Percentiles rank a stretch among this genome's conserved stretches.
Evolutionary conservation across 805 yeast species (phyloP).

Genomic region (Wickerhamiella sergipiensis): DNA sequence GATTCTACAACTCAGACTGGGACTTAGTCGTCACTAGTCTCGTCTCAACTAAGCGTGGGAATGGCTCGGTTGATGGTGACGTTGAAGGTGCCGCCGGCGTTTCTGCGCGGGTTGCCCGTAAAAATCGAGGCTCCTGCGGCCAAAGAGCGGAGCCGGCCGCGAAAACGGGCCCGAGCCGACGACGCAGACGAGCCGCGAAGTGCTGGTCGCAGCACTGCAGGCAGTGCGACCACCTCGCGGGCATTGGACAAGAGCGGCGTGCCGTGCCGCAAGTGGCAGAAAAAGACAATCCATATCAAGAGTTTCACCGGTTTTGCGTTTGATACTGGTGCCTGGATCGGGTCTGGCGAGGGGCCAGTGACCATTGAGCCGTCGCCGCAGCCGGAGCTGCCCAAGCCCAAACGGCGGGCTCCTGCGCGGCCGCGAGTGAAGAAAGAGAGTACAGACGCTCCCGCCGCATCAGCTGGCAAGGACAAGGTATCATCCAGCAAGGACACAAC

Average conservation of each 20-base stretch:
- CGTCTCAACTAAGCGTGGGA: too few species aligned
- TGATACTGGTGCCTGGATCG: slow-evolving; percentile 28
- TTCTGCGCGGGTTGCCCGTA: slow-evolving; percentile 8
- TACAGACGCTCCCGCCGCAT: not conserved
- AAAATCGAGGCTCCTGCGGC: slow-evolving; percentile 2
- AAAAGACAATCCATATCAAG: slow-evolving; percentile 27
- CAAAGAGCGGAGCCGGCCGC: slow-evolving; percentile 6
- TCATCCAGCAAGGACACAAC: too few species aligned
- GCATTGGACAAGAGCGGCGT: slow-evolving; percentile 31
- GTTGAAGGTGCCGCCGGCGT: slow-evolving; percentile 12
- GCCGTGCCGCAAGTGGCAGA: slow-evolving; percentile 33
- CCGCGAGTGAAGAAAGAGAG: not conserved
- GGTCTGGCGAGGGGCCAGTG: slow-evolving; percentile 17
- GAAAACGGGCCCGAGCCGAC: slow-evolving; percentile 6
- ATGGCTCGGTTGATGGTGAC: slow-evolving; percentile 8
- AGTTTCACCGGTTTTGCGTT: slow-evolving; percentile 34
- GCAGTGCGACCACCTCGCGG: slow-evolving; percentile 22
- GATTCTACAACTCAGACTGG: too few species aligned
- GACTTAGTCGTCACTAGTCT: too few species aligned
- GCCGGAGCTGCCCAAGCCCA: not conserved
- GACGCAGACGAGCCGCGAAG: not conserved
- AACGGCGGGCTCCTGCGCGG: not conserved
- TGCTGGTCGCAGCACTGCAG: not conserved
- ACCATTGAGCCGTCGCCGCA: not conserved
- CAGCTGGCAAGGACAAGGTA: too few species aligned